phyloP scores from a whole-genome alignment of 768 basidiomycete genomes.

The Lanmaoa rubissima region DNA sequence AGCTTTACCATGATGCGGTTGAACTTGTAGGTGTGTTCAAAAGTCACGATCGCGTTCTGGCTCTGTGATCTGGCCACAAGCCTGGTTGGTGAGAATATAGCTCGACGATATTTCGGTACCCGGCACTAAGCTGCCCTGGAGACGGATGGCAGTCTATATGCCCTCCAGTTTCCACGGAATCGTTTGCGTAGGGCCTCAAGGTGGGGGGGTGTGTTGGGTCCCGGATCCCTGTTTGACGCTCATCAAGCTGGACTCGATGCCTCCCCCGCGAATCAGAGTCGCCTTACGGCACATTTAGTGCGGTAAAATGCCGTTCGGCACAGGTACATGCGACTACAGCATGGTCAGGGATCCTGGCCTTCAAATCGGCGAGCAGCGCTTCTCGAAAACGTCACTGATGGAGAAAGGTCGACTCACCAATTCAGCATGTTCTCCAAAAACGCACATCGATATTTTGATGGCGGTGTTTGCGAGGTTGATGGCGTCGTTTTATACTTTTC shows the following conservation, averaged over 20 bases:
- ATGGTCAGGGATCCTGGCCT: conserved; percentile 13
- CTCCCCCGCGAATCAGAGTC: neutral
- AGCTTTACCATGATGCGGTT: neutral
- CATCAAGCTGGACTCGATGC: neutral
- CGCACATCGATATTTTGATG: conserved; percentile 2
- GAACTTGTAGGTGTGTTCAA: neutral
- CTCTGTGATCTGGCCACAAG: neutral
- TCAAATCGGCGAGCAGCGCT: conserved; percentile 1
- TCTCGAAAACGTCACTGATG: conserved; percentile 7
- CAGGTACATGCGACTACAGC: conserved; percentile 12
- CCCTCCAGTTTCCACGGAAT: neutral
- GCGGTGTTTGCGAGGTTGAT: conserved; percentile 1
- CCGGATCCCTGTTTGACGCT: conserved; percentile 11
- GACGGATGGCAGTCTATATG: conserved; percentile 16
- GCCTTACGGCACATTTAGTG: no score
- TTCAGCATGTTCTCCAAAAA: conserved; percentile 11
- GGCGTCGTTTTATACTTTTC: conserved; percentile 4
- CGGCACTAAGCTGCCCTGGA: neutral
- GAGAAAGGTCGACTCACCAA: conserved; percentile 10
- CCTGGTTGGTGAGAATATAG: neutral
- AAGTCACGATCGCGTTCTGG: conserved; percentile 2
- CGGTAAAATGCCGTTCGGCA: no score
- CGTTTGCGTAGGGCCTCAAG: conserved; percentile 10
- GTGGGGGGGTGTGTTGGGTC: conserved; percentile 12
- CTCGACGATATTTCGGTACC: conserved; percentile 1